A percentile compares a stretch with the other conserved stretches of the same genome.
phyloP scores from a whole-genome alignment of 306 rosid genomes.

The Prunus davidiana region DNA sequence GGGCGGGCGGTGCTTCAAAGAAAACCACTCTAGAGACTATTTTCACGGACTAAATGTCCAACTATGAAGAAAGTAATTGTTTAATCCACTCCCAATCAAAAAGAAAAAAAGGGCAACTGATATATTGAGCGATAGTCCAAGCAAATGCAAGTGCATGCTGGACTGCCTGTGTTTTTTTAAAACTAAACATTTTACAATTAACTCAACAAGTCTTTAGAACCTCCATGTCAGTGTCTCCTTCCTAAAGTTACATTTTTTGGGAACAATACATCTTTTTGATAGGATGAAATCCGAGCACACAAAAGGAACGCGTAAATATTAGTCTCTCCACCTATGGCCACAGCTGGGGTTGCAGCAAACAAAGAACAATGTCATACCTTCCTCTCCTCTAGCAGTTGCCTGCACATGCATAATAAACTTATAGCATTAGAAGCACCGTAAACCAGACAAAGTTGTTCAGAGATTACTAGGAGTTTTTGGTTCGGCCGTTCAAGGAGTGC shows the following conservation, averaged over 20 bases:
- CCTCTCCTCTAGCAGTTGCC: constrained; percentile 79
- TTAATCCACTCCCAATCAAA: neutral
- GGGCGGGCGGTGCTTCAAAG: too few species aligned
- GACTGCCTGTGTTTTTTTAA: neutral
- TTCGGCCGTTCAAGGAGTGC: neutral
- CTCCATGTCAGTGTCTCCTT: neutral
- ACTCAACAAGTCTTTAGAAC: neutral
- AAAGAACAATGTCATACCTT: constrained; percentile 66
- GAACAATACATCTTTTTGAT: neutral
- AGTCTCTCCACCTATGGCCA: constrained; percentile 71
- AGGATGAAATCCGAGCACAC: neutral
- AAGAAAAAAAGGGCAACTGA: too few species aligned
- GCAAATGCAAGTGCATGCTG: neutral
- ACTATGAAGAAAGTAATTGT: neutral
- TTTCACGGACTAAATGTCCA: too few species aligned
- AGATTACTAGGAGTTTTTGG: neutral
- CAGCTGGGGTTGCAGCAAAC: constrained; percentile 91
- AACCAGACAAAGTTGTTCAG: neutral
- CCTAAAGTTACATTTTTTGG: neutral
- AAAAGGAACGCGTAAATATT: neutral
- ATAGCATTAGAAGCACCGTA: neutral
- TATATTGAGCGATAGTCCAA: neutral
- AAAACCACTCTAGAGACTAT: too few species aligned
- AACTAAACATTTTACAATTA: neutral
- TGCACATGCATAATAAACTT: constrained; percentile 26